These are phyloP conservation scores for Wickerhamomyces sp. DNA, from an alignment of 1,139 yeast species.

Conservation along the genomic window DNA sequence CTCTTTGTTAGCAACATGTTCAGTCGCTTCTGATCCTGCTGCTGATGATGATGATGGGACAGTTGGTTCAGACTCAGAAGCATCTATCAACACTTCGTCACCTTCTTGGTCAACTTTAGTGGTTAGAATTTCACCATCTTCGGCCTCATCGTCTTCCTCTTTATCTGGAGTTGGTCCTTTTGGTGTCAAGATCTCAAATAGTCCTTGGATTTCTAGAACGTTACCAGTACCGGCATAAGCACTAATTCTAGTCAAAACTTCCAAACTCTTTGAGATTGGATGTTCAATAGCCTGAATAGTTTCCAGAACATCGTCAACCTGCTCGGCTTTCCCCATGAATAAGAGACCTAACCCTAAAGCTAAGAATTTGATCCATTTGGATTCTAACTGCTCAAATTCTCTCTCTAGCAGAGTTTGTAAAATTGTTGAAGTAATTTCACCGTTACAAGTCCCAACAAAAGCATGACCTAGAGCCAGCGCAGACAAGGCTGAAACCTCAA, in stretches of 20 bases:
- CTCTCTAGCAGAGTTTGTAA: conserved; percentile 88
- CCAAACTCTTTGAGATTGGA: conserved; percentile 85
- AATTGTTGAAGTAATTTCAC: conserved; percentile 87
- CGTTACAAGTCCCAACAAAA: conserved; percentile 93
- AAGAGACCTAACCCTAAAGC: conserved; percentile 89
- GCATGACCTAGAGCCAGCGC: conserved; percentile 92
- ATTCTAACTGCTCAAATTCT: conserved; percentile 67
- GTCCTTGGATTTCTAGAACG: conserved; percentile 87
- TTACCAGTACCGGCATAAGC: conserved; percentile 98
- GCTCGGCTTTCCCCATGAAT: conserved; percentile 92
- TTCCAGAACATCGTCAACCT: conserved; percentile 91
- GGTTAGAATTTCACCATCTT: conserved; percentile 19
- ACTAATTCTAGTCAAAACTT: conserved; percentile 86
- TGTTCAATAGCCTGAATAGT: conserved; percentile 94
- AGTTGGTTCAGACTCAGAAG: conserved; percentile 20
- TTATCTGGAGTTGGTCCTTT: conserved; percentile 40
- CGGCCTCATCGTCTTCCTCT: conserved; percentile 33
- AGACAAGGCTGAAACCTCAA: conserved; percentile 82
- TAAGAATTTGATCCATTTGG: conserved; percentile 86
- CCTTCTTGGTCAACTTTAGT: conserved; percentile 19
- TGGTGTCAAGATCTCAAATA: conserved; percentile 83
- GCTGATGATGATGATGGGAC: conserved; percentile 10
- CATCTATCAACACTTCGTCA: conserved; percentile 16
- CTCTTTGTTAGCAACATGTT: conserved; percentile 20
- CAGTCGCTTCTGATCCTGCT: conserved; percentile 10